phyloP scores from a whole-genome alignment of 306 rosid species.

The Gastrolobium villosum region DNA sequence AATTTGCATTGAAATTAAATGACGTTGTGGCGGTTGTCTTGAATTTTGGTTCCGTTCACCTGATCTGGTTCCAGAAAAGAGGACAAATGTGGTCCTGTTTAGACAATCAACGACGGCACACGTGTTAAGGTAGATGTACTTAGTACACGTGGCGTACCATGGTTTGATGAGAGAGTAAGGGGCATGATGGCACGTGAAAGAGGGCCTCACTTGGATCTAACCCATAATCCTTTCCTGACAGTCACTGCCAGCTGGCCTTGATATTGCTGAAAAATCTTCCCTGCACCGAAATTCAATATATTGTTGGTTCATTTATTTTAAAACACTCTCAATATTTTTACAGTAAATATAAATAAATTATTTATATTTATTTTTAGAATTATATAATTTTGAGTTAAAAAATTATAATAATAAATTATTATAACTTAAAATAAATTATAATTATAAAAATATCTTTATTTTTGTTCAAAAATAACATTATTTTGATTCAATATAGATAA shows the following conservation, averaged over 20 bases:
- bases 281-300: too few relatives aligned
- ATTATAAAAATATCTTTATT: too few relatives aligned
- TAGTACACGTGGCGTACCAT: constrained; percentile 22
- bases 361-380: too few relatives aligned
- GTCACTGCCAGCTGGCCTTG: constrained; percentile 14
- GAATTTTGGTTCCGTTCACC: constrained; percentile 49
- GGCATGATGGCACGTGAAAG: constrained; percentile 19
- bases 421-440: too few relatives aligned
- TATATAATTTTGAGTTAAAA: too few relatives aligned
- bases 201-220: constrained; percentile 13
- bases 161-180: not conserved
- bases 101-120: constrained; percentile 30
- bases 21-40: not conserved
- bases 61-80: constrained; percentile 46
- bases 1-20: not conserved
- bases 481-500: too few relatives aligned
- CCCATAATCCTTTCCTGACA: not conserved
- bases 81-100: constrained; percentile 53
- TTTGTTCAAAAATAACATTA: too few relatives aligned
- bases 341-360: too few relatives aligned
- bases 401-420: too few relatives aligned
- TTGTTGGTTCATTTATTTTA: too few relatives aligned
- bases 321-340: too few relatives aligned
- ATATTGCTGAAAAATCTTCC: too few relatives aligned
- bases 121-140: not conserved